Evolutionary conservation across 441 rosid genomes (phyloP), one percentile per base, ranked within the genome.

Genomic region (Brassica balearica): DNA sequence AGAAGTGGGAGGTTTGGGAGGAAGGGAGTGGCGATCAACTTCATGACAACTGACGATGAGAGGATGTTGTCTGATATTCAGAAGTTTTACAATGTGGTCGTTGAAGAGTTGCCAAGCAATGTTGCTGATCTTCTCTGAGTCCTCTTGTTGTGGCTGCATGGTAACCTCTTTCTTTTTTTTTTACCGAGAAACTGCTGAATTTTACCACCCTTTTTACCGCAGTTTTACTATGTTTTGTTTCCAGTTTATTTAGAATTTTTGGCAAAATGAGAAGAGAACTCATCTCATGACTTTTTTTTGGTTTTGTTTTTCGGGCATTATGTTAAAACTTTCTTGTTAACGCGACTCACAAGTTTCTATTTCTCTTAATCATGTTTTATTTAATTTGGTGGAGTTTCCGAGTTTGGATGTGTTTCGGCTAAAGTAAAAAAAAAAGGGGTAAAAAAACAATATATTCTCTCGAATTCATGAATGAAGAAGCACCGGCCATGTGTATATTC

Each of bases 1-100:
- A 80, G 90, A 41, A 84, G 90, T 80, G 91, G 91, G 53, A 81
- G 90, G 25, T 88, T 88, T n/a, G 91, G 91, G 51, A 84, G 91
- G 60, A 86, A 88, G 62, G 91, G 91, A 75, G 90, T 86, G 46
- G 85, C 91, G 15, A 88, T 88, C 25, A 88, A 88, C 68, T 88
- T 88, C 59, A 82, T 88, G 71, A 85, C 91, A 0, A 81, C n/a
- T 19, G 91, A 88, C 1, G 89, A 86, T 17, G 89, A 86, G 64
- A 85, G 89, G 66, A 85, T 88, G 91, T 73, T 86, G 77, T 82
- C 77, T 4, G 89, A 88, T 32, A 88, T 88, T 48, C 89, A 88
- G 80, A 88, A 80, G 79, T 88, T 86, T 76, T 88, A 88, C 79
- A 88, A 85, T 8, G 89, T 88, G 70, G 82, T 85, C 11, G 56